These are phyloP conservation scores for Penicillium tannophilum DNA, from an alignment of 495 filamentous ascomycete species.

Conservation along the genomic window DNA sequence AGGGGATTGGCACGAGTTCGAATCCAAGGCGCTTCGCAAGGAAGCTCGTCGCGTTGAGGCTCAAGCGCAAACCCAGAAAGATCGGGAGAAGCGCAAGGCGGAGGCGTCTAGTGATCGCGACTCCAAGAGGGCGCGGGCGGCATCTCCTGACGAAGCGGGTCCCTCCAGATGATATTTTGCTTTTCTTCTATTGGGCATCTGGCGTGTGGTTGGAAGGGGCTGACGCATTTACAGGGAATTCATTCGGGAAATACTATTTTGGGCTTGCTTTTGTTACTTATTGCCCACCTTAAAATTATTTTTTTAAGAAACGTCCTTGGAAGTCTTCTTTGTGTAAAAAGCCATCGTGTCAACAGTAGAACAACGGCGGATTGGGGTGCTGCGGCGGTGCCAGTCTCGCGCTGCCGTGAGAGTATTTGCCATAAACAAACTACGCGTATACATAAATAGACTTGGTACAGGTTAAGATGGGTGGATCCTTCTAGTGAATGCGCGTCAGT, in stretches of 20 bases:
- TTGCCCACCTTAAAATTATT: conserved; percentile 12
- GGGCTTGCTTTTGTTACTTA: conserved; percentile 27
- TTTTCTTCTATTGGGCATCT: conserved; percentile 5
- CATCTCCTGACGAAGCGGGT: conserved; percentile 15
- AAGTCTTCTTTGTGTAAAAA: too few species aligned
- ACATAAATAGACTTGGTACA: not conserved
- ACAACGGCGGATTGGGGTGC: not conserved
- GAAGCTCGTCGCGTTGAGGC: conserved; percentile 66
- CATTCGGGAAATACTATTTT: conserved; percentile 9
- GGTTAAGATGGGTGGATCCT: not conserved
- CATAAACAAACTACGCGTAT: too few species aligned
- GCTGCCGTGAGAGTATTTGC: too few species aligned
- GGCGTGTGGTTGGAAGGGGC: conserved; percentile 11
- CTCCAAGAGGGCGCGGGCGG: conserved; percentile 34
- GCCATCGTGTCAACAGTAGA: too few species aligned
- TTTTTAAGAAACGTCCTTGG: not conserved
- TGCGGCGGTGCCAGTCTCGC: not conserved
- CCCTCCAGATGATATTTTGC: not conserved
- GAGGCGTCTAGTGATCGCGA: conserved; percentile 40
- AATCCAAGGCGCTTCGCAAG: conserved; percentile 91
- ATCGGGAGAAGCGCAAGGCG: conserved; percentile 54
- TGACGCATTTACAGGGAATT: conserved; percentile 22
- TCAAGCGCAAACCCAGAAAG: conserved; percentile 55
- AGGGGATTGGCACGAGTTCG: conserved; percentile 99
- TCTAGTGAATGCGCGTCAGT: not conserved